These are phyloP conservation scores for Gastrolobium bilobum DNA, from an alignment of 306 rosid genomes.

Conservation along the genomic window DNA sequence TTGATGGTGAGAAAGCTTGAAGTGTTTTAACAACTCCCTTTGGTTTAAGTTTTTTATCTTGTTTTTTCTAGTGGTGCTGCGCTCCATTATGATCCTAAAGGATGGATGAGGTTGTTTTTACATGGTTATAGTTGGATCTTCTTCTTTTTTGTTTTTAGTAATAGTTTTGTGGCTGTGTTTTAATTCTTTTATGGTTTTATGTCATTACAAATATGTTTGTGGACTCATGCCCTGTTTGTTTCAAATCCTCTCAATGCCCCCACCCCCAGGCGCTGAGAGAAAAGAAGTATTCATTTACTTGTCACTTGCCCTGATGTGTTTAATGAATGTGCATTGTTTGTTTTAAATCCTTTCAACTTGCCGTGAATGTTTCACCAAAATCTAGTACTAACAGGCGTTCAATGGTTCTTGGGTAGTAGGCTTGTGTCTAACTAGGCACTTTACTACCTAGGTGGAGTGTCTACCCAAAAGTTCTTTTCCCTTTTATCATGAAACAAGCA, in stretches of 20 bases:
- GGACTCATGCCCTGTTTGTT: too few relatives aligned
- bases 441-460: background rate
- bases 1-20: background rate
- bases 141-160: background rate
- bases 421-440: background rate
- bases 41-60: constrained; percentile 4
- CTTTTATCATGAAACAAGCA: background rate
- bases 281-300: too few relatives aligned
- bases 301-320: too few relatives aligned
- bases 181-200: too few relatives aligned
- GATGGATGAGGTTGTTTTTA: background rate
- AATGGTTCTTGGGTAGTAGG: constrained; percentile 16
- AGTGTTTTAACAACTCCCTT: constrained; percentile 17
- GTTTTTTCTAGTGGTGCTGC: background rate
- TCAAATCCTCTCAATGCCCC: too few relatives aligned
- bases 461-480: background rate
- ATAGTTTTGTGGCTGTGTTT: background rate
- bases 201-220: too few relatives aligned
- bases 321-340: too few relatives aligned
- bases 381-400: background rate
- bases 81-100: background rate
- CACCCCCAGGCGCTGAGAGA: too few relatives aligned
- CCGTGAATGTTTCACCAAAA: too few relatives aligned
- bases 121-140: background rate
- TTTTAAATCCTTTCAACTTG: too few relatives aligned